These are phyloP conservation scores for Talaromyces sp. DNA, from an alignment of 2,329 filamentous ascomycete genomes.

Conservation along the genomic window DNA sequence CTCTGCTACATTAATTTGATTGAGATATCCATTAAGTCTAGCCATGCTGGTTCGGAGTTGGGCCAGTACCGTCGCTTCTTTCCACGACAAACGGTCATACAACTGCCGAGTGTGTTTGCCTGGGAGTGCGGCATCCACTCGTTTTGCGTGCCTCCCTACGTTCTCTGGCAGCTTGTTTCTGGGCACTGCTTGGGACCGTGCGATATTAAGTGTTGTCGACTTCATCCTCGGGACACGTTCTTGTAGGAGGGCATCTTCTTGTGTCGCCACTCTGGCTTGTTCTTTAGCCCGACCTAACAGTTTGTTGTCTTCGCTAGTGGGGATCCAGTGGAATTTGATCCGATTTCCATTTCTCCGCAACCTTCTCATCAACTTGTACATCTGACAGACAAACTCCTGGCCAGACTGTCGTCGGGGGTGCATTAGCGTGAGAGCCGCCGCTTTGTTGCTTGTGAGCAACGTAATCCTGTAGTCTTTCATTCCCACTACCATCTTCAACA, in stretches of 20 bases:
- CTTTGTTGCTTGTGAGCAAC: constrained; percentile 28
- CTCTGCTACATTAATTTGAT: constrained; percentile 11
- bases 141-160: constrained; percentile 27
- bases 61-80: constrained; percentile 32
- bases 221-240: constrained; percentile 21
- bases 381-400: constrained; percentile 22
- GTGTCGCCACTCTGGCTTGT: constrained; percentile 20
- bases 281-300: constrained; percentile 22
- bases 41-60: constrained; percentile 33
- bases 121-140: constrained; percentile 32
- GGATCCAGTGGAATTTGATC: constrained; percentile 24
- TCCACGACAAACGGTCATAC: constrained; percentile 25
- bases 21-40: constrained; percentile 33
- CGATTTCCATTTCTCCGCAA: constrained; percentile 23
- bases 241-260: constrained; percentile 18
- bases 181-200: constrained; percentile 20
- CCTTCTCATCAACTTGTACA: constrained; percentile 26
- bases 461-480: constrained; percentile 21
- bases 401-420: constrained; percentile 25
- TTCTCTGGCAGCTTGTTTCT: constrained; percentile 23
- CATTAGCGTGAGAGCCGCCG: constrained; percentile 23
- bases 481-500: not conserved
- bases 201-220: constrained; percentile 29
- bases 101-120: constrained; percentile 31
- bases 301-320: constrained; percentile 31